Base-by-base conservation (phyloP, 352 stramenopile species). In the Phytophthora megakarya region DNA sequence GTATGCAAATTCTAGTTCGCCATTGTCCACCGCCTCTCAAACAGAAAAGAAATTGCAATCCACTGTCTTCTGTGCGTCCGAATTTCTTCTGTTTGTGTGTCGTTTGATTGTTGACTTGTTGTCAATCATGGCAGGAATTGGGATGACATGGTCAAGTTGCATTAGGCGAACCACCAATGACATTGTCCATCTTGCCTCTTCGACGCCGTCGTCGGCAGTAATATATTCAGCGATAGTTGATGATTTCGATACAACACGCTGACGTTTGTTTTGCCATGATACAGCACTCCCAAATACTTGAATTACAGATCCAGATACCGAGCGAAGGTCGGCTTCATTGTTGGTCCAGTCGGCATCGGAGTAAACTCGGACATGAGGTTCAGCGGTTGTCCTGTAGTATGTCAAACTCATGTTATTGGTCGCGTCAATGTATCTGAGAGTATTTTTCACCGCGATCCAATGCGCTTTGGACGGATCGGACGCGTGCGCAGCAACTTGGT, bases 51-150 rank as follows among this genome's bases (percentile, higher is more conserved):
- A 61, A 3, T 23, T 42, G 33, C 48, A 61, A 12, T 67, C 43
- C 1, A 67, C 37, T 0, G 60, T 61, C 7, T 38, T 67, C 19
- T 61, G 50, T 0, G 59, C 49, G 13, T 57, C 35, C 1, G 35
- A 67, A 13, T 32, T 52, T 7, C 61, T 61, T 1, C 50, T 50
- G n/a, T 57, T 67, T 0, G 30, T 40, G 8, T 56, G 9, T 2
- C 42, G n/a, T 18, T 50, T 50, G 13, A 67, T 57, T 1, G 43
- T 61, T 1, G 59, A 61, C 21, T 61, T 55, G 43, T 61, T 67
- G 33, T 67, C 40, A 5, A 61, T 57, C 26, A 61, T 51, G 0
- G 50, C 28, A 7, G 37, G 43, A 21, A 61, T 67, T 43, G 39
- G 3, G 5, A 9, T 19, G 9, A 13, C 1, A 3, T 28, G n/a